phyloP scores from a whole-genome alignment of 345 rosid genomes.

The Punica granatum region DNA sequence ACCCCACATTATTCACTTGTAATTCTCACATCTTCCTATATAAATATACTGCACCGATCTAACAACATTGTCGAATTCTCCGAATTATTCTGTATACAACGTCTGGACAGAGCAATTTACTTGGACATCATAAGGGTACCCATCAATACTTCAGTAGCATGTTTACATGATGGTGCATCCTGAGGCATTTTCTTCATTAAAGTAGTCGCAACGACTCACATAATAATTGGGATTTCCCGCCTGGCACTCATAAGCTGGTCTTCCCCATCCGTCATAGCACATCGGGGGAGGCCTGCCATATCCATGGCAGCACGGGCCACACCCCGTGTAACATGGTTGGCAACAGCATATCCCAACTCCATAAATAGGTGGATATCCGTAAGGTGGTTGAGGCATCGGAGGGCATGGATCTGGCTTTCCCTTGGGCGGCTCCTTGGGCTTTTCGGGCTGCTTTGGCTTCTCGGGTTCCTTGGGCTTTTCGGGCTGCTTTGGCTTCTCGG shows the following conservation, averaged over 20 bases:
- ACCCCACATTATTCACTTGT: neutral
- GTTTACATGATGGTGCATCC: slow-evolving; percentile 48
- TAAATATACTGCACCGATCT: neutral
- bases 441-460: neutral
- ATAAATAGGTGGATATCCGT: neutral
- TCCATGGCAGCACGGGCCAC: neutral
- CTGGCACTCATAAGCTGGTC: slow-evolving; percentile 14
- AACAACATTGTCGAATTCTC: neutral
- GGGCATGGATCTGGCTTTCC: neutral
- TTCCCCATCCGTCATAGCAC: slow-evolving; percentile 11
- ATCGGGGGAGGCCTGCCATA: slow-evolving; percentile 1
- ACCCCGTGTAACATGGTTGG: neutral
- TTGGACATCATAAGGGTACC: neutral
- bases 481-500: neutral
- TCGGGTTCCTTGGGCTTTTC: slow-evolving; percentile 16
- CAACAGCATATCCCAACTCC: neutral
- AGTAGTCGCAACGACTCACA: slow-evolving; percentile 30
- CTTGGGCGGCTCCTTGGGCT: slow-evolving; percentile 6
- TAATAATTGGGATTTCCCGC: slow-evolving; percentile 22
- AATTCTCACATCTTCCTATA: neutral
- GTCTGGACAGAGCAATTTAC: too few relatives aligned
- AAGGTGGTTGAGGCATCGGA: neutral
- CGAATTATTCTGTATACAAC: too few relatives aligned
- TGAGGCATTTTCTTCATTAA: slow-evolving; percentile 44
- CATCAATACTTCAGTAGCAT: too few relatives aligned